Percentiles rank a stretch among this genome's conserved stretches.
phyloP scores from a whole-genome alignment of 2,329 filamentous ascomycete species.

The Fusarium hostae region DNA sequence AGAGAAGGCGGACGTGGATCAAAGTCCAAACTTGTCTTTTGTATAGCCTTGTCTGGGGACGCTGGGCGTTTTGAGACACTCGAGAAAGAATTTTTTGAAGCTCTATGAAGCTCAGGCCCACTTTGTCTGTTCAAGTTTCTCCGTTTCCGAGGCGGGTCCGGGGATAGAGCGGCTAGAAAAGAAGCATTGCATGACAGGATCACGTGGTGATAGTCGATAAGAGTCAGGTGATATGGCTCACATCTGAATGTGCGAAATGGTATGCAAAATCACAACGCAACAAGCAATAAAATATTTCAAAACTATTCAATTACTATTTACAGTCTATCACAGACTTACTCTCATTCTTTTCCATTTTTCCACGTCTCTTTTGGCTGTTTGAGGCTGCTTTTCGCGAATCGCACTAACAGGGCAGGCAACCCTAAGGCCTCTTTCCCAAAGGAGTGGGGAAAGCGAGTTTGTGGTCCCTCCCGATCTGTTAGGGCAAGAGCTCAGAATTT shows the following conservation, averaged over 20 bases:
- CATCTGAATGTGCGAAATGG: background rate
- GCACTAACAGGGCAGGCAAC: slow-evolving; percentile 52
- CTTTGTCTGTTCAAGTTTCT: slow-evolving; percentile 39
- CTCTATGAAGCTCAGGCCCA: slow-evolving; percentile 46
- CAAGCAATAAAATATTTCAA: background rate
- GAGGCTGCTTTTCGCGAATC: background rate
- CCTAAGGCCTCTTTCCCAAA: slow-evolving; percentile 53
- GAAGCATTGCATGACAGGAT: background rate
- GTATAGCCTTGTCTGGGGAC: slow-evolving; percentile 46
- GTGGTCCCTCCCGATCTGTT: slow-evolving; percentile 50
- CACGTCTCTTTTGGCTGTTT: slow-evolving; percentile 20
- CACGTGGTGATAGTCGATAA: slow-evolving; percentile 37
- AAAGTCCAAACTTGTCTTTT: slow-evolving; percentile 46
- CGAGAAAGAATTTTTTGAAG: slow-evolving; percentile 55
- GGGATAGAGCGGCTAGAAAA: slow-evolving; percentile 16
- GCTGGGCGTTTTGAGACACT: slow-evolving; percentile 42
- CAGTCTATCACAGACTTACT: accelerated
- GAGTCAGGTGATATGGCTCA: slow-evolving; percentile 41
- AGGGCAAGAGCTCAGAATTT: slow-evolving; percentile 61
- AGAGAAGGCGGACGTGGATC: slow-evolving; percentile 45
- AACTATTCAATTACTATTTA: background rate
- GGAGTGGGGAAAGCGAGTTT: slow-evolving; percentile 58
- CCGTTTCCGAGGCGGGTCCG: slow-evolving; percentile 37
- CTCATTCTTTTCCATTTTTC: background rate
- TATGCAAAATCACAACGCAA: background rate